Conservation (phyloP, 2,329 filamentous ascomycete genomes). For the Westerdykella ornata region DNA sequence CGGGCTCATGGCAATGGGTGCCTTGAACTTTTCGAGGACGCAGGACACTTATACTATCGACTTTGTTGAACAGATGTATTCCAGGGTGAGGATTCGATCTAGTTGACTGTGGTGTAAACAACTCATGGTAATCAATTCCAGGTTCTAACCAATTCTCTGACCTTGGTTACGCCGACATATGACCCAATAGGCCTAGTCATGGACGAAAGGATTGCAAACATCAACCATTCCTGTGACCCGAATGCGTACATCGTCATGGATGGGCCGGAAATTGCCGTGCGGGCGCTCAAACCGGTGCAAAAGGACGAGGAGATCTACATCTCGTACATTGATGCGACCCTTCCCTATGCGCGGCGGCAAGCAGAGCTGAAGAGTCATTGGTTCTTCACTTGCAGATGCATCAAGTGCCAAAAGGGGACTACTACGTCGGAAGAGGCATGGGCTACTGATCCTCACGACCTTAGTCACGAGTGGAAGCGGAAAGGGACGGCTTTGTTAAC, state of each 20-base stretch:
- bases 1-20: constrained; percentile 49
- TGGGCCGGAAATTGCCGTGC: constrained; percentile 45
- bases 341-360: constrained; percentile 47
- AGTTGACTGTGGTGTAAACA: not conserved
- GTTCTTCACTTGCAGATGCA: constrained; percentile 54
- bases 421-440: constrained; percentile 40
- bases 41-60: constrained; percentile 38
- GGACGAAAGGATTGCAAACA: constrained; percentile 48
- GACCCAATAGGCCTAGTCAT: constrained; percentile 55
- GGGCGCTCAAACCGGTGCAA: constrained; percentile 48
- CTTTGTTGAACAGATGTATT: constrained; percentile 41
- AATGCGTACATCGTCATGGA: constrained; percentile 56
- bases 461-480: constrained; percentile 20
- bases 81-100: constrained; percentile 34
- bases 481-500: constrained; percentile 17
- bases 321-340: constrained; percentile 55
- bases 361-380: constrained; percentile 49
- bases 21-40: constrained; percentile 48
- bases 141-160: constrained; percentile 54
- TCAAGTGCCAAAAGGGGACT: constrained; percentile 42
- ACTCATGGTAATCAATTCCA: constrained; percentile 16
- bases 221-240: constrained; percentile 58
- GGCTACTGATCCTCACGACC: constrained; percentile 23
- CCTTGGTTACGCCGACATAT: constrained; percentile 49
- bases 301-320: constrained; percentile 54